These are phyloP conservation scores for Murraya paniculata DNA, from an alignment of 345 rosid species.

Conservation along the genomic window DNA sequence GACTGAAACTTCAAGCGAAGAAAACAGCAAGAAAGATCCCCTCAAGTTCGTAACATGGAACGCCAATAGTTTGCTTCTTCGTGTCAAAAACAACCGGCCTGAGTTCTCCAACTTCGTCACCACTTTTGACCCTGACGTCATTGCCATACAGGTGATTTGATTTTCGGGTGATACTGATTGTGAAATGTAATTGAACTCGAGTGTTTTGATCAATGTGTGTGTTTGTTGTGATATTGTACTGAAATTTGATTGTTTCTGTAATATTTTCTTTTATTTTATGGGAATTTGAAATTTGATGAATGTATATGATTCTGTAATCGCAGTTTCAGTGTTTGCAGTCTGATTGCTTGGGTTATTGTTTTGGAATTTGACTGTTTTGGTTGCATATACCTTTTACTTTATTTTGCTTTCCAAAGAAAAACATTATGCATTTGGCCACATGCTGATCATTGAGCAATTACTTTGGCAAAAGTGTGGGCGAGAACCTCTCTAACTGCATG, in stretches of 20 bases:
- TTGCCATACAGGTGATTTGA: slow-evolving; percentile 64
- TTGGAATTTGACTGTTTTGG: not conserved
- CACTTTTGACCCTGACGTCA: slow-evolving; percentile 75
- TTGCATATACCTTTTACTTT: not conserved
- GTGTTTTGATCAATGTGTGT: not conserved
- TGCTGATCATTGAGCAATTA: slow-evolving; percentile 4
- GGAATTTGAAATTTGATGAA: slow-evolving; percentile 3
- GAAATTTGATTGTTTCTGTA: not conserved
- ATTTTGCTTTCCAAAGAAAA: no score
- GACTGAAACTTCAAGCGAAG: slow-evolving; percentile 17
- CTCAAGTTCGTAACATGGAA: slow-evolving; percentile 89
- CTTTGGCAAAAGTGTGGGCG: not conserved
- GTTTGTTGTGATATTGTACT: not conserved
- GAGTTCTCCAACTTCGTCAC: slow-evolving; percentile 67
- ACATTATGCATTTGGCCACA: not conserved
- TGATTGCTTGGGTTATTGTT: not conserved
- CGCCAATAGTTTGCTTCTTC: slow-evolving; percentile 92
- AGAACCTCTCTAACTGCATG: slow-evolving; percentile 22
- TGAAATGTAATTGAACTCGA: not conserved
- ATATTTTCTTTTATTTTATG: not conserved
- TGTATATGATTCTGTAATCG: slow-evolving; percentile 11
- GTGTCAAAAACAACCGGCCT: slow-evolving; percentile 87
- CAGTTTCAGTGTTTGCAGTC: not conserved
- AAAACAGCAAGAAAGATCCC: slow-evolving; percentile 48
- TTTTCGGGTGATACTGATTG: not conserved